Conservation (phyloP, 1,284 basidiomycete species). For the Malassezia psittaci region DNA sequence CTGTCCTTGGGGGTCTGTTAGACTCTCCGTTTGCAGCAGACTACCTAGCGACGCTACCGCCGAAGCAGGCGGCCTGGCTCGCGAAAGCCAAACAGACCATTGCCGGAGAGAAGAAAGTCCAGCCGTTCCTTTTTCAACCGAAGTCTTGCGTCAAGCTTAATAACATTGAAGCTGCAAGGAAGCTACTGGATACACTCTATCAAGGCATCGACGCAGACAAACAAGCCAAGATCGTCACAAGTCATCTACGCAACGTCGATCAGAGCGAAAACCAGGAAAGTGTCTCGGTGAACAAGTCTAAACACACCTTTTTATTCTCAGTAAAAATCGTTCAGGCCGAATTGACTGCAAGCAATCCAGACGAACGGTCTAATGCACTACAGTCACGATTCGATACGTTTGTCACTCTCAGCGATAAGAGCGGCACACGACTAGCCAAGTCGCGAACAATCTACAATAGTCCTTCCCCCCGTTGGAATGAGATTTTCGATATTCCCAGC, state of each 20-base stretch:
- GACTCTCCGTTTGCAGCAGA: not conserved
- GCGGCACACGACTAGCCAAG: conserved; percentile 79
- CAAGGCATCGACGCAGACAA: conserved; percentile 81
- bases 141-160: conserved; percentile 83
- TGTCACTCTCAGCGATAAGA: conserved; percentile 84
- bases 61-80: conserved; percentile 73
- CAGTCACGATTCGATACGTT: conserved; percentile 61
- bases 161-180: conserved; percentile 85
- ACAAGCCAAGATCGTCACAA: conserved; percentile 58
- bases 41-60: conserved; percentile 48
- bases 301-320: not conserved
- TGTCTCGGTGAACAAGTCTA: conserved; percentile 52
- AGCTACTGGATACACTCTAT: conserved; percentile 85
- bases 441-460: conserved; percentile 92
- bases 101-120: conserved; percentile 75
- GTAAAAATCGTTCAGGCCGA: conserved; percentile 12
- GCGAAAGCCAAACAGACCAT: conserved; percentile 75
- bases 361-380: not conserved
- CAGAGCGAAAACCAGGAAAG: conserved; percentile 60
- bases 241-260: conserved; percentile 42
- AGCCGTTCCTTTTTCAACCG: conserved; percentile 87
- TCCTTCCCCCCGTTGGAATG: conserved; percentile 84
- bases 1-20: not conserved
- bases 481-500: conserved; percentile 88
- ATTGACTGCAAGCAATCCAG: not conserved